phyloP scores from a whole-genome alignment of 1,139 yeast species.

The Kurtzmaniella quercitrusa region DNA sequence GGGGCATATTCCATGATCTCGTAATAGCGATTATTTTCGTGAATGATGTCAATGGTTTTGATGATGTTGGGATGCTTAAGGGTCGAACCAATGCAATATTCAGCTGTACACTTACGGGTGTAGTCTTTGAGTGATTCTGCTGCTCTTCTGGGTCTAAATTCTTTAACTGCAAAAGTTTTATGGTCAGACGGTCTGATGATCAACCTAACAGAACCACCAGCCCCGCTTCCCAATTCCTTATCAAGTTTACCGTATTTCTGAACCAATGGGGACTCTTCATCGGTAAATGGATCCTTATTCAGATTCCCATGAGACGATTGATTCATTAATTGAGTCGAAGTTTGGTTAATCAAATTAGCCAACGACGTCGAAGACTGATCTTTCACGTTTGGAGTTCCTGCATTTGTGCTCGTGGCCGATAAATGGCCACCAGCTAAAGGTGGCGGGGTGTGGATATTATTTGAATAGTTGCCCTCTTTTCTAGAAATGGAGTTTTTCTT shows the following conservation, averaged over 20 bases:
- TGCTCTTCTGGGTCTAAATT: constrained; percentile 80
- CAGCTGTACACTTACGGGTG: constrained; percentile 93
- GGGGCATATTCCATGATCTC: constrained; percentile 99
- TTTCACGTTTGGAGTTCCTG: constrained; percentile 17
- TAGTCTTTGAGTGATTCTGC: constrained; percentile 87
- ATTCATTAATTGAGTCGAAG: constrained; percentile 40
- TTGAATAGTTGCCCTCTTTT: constrained; percentile 19
- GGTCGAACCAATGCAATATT: constrained; percentile 95
- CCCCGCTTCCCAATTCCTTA: constrained; percentile 90
- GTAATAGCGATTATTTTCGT: constrained; percentile 80
- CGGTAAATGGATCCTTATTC: constrained; percentile 41
- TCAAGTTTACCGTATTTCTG: constrained; percentile 89
- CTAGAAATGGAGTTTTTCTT: constrained; percentile 27
- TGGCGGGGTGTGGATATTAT: constrained; percentile 31
- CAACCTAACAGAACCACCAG: constrained; percentile 93
- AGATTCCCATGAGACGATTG: constrained; percentile 29
- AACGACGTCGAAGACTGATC: constrained; percentile 41
- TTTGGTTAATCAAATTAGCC: constrained; percentile 43
- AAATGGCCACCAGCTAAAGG: constrained; percentile 16
- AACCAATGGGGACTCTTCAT: constrained; percentile 61
- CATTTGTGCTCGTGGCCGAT: constrained; percentile 1
- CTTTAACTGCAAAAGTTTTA: constrained; percentile 93
- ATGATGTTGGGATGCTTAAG: constrained; percentile 91
- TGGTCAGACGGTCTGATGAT: constrained; percentile 78
- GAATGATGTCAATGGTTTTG: constrained; percentile 87